Evolutionary conservation across 2,329 filamentous ascomycete species (phyloP).

Genomic region (Penicillium sp.): DNA sequence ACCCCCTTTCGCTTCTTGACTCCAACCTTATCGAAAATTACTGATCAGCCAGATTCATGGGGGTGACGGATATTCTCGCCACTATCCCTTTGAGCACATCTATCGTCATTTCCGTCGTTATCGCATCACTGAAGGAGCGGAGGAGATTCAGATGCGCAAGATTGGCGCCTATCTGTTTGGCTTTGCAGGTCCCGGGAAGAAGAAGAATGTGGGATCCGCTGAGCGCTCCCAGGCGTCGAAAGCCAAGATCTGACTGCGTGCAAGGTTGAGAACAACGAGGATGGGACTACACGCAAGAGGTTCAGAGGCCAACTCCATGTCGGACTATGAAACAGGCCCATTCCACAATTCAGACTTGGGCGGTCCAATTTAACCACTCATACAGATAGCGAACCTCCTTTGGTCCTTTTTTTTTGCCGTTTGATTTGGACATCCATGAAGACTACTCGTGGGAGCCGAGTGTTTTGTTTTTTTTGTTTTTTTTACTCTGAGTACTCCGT

Average conservation of each 20-base stretch:
- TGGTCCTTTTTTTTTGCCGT: no score
- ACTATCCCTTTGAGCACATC: conserved; percentile 65
- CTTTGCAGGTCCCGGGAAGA: conserved; percentile 30
- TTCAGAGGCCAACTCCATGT: no score
- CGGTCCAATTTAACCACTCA: no score
- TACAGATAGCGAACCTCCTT: no score
- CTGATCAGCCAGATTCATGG: conserved; percentile 48
- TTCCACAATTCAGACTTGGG: not conserved
- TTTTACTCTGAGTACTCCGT: no score
- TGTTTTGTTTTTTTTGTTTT: no score
- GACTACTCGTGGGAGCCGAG: no score
- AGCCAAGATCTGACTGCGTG: no score
- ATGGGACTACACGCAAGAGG: no score
- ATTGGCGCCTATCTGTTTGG: conserved; percentile 62
- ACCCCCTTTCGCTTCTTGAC: no score
- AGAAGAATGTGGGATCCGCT: conserved; percentile 6
- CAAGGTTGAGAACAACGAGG: no score
- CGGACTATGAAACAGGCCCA: not conserved
- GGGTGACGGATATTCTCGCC: conserved; percentile 60
- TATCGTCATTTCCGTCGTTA: conserved; percentile 66
- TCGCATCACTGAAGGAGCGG: conserved; percentile 65
- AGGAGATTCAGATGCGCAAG: conserved; percentile 69
- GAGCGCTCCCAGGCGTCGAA: not conserved
- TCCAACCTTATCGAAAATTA: not conserved
- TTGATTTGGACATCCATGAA: no score